Conservation (phyloP, 257 asterid genomes). For the Verbena officinalis region DNA sequence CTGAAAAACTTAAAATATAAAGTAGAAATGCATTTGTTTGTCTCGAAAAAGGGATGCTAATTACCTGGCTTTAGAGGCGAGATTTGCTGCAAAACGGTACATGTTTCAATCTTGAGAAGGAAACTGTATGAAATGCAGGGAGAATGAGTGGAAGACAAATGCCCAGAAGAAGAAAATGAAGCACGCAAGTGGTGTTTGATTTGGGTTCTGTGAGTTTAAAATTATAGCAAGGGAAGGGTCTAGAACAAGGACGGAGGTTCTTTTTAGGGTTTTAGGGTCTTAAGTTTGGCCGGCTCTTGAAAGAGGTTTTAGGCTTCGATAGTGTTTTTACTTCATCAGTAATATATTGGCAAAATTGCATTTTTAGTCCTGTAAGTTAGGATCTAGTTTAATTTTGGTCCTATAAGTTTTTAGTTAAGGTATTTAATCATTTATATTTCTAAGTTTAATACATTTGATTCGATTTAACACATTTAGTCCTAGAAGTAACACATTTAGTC, state of each 20-base stretch:
- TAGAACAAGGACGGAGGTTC: constrained; percentile 49
- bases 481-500: no score
- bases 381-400: no score
- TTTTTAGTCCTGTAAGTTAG: no score
- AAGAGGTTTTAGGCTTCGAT: constrained; percentile 28
- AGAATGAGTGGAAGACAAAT: not conserved
- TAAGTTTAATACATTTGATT: no score
- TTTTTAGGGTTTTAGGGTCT: constrained; percentile 56
- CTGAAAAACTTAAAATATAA: not conserved
- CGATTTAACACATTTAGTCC: no score
- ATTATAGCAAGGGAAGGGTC: constrained; percentile 55
- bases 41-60: not conserved
- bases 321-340: not conserved
- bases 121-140: constrained; percentile 15
- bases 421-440: no score
- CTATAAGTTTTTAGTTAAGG: no score
- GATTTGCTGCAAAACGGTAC: constrained; percentile 87
- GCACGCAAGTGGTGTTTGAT: not conserved
- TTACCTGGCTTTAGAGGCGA: constrained; percentile 76
- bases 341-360: no score
- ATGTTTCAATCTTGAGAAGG: constrained; percentile 29
- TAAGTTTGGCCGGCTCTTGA: constrained; percentile 25
- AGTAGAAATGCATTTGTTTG: not conserved
- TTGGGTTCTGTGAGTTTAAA: constrained; percentile 25
- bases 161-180: not conserved